Evolutionary conservation across 768 basidiomycete genomes (phyloP), one percentile per base, ranked within the genome.

Genomic region (Lactarius tabidus): DNA sequence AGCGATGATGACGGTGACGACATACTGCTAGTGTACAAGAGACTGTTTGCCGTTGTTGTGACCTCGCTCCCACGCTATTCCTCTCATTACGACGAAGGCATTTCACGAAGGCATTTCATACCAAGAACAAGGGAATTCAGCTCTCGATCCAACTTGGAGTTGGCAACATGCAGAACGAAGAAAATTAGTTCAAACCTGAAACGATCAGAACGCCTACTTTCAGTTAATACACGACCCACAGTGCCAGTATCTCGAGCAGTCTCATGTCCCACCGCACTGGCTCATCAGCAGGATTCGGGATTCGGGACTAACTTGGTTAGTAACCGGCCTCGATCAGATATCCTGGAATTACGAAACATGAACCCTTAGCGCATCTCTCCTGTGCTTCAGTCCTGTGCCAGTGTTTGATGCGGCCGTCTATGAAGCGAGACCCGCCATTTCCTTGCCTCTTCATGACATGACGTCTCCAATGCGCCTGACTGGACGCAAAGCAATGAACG

Each of bases 401-500:
- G 36, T 36, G 12, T 45, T 58, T 43, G 55, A n/a, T 20, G 54
- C 1, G 10, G 26, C 14, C 18, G 5, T 29, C 45, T 72, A 62
- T 53, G 78, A 77, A 62, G 81, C 82, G 17, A 85, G 75, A 41
- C 77, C 75, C 36, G 84, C 81, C 3, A 69, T 70, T 9, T 81
- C 81, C 23, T 74, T 52, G 66, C 36, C 72, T 71, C 39, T 57
- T 71, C 68, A 48, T 73, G 63, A 66, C 75, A 67, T 68, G 64
- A 71, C 66, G 74, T 62, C 75, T 0, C 76, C 74, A 7, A 89
- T 57, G 38, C 90, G 77, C 2, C 77, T 80, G 2, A 92, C 74
- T 1, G 91, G 90, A 63, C 87, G 87, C 0, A 91, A 66, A 9
- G 80, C 79, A 1, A 89, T 90, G 75, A 89, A 91, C 31, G 82